Evolutionary conservation across 495 filamentous ascomycete genomes (phyloP), one percentile per base, ranked within the genome.

Genomic region (Penicillium pancosmium): DNA sequence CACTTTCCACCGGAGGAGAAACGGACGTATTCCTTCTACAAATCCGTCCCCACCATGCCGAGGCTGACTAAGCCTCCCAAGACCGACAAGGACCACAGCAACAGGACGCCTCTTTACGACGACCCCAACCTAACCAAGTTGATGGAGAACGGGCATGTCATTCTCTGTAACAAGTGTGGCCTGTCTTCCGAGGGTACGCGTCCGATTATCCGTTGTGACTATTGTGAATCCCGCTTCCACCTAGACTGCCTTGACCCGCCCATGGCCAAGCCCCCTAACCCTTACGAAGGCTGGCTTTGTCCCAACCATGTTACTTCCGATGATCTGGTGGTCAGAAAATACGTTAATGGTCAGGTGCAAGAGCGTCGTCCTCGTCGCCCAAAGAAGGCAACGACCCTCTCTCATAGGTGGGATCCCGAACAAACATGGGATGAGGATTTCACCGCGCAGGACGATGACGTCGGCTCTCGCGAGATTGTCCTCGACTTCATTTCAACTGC

Each of bases 191-290:
- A 80, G 13, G 79, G 80, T 52, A 75, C 74, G 65, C 74, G 83
- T 15, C 78, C 85, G 57, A 91, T 93, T 44, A 85, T 95, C 56
- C 82, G 86, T 6, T 97, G 92, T 74, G 91, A 91, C 64, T 88
- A 86, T 61, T 98, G 94, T 69, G 81, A 82, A 3, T 78, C 89
- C 21, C 81, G 82, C 35, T 98, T 92, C 86, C 94, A 98, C 74
- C 76, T 97, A 15, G 93, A 98, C 74, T 98, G 94, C 73, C 75
- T 94, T 15, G 85, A 92, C 68, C 90, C 91, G 3, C 95, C 95
- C 27, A 68, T 93, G 68, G 86, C 92, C 27, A 82, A 86, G 50
- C 89, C 91, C 27, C 93, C 93, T 5, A 73, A 69, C 52, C 78
- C 78, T 5, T 78, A 85, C 47, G 79, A 84, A 52, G 88, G 84